A percentile compares a stretch with the other conserved stretches of the same genome.
phyloP scores from a whole-genome alignment of 2,329 filamentous ascomycete genomes.

The Arachnomyces sp. region DNA sequence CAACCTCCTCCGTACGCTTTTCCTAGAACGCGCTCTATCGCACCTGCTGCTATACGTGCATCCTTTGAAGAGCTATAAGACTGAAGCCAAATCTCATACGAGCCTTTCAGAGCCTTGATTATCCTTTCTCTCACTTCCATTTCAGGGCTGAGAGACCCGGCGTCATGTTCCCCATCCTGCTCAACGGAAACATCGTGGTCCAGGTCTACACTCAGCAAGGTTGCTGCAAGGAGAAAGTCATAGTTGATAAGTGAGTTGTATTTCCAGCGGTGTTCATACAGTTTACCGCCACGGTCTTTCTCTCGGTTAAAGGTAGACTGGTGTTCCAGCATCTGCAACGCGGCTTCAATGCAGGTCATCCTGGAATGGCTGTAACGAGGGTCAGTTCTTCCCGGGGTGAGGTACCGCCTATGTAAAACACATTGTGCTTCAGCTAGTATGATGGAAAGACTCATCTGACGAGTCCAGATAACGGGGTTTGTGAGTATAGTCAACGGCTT shows the following conservation, averaged over 20 bases:
- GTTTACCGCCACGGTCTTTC: constrained; percentile 31
- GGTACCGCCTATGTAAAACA: constrained; percentile 30
- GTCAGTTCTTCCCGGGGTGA: constrained; percentile 28
- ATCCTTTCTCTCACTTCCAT: too few species aligned
- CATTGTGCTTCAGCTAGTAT: constrained; percentile 26
- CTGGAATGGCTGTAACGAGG: constrained; percentile 34
- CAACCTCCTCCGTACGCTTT: too few species aligned
- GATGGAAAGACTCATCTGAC: constrained; percentile 23
- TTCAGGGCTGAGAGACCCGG: too few species aligned
- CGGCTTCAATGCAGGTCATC: constrained; percentile 38
- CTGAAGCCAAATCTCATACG: too few species aligned
- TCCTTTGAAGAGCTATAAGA: too few species aligned
- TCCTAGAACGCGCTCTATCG: too few species aligned
- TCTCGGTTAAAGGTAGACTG: constrained; percentile 39
- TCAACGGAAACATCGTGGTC: constrained; percentile 18
- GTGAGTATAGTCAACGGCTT: constrained; percentile 9
- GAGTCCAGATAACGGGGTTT: constrained; percentile 13
- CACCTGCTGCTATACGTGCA: too few species aligned
- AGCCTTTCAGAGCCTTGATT: too few species aligned
- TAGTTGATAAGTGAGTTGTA: constrained; percentile 37
- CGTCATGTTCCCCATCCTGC: constrained; percentile 3
- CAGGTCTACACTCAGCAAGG: constrained; percentile 40
- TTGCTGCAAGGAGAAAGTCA: constrained; percentile 43
- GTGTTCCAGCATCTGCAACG: constrained; percentile 35
- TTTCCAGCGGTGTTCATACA: constrained; percentile 38